phyloP scores from a whole-genome alignment of 345 rosid genomes.

The Aquilaria malaccensis region DNA sequence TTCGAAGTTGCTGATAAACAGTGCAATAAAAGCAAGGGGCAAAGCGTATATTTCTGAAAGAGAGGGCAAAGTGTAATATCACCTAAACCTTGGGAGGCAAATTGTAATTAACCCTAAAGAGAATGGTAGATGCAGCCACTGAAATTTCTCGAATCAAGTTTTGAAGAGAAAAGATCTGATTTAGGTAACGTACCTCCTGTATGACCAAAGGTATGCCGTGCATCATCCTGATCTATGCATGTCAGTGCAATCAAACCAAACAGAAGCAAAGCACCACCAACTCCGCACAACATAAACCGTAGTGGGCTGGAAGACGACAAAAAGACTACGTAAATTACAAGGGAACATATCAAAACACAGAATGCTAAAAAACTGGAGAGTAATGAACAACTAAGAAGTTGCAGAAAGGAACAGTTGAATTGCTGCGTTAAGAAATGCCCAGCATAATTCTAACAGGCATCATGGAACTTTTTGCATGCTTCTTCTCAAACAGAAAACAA shows the following conservation, averaged over 20 bases:
- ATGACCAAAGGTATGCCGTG: conserved; percentile 78
- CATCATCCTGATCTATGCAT: conserved; percentile 67
- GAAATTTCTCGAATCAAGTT: no score
- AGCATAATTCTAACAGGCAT: neutral
- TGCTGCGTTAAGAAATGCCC: neutral
- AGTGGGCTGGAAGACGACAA: conserved; percentile 27
- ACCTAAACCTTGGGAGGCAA: no score
- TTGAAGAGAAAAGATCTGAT: neutral
- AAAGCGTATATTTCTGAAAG: no score
- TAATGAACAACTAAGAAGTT: neutral
- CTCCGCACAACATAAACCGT: conserved; percentile 52
- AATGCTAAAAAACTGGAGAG: neutral
- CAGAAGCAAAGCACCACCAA: conserved; percentile 66
- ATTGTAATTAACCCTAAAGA: no score
- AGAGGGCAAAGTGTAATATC: no score
- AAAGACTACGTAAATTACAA: no score
- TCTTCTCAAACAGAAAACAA: no score
- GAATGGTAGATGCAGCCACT: no score
- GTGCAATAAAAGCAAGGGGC: no score
- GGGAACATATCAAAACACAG: neutral
- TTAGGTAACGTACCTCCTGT: conserved; percentile 53
- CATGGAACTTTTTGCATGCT: no score
- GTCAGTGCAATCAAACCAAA: conserved; percentile 60
- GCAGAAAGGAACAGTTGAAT: neutral
- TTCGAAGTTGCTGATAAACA: no score